These are phyloP conservation scores for Sarocladium strictum DNA, from an alignment of 2,329 filamentous ascomycete genomes.

Conservation along the genomic window DNA sequence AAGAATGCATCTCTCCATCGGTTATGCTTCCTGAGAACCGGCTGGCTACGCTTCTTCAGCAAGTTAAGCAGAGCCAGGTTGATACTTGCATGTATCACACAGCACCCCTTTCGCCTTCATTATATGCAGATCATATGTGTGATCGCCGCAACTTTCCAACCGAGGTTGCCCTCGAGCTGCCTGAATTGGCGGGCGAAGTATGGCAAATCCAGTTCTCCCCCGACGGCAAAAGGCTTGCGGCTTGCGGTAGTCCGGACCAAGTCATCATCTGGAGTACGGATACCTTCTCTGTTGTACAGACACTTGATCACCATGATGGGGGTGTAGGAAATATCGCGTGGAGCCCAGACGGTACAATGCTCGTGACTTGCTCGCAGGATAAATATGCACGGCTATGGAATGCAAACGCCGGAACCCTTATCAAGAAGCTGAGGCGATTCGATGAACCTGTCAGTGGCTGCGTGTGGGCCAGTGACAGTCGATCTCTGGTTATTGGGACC, in stretches of 20 bases:
- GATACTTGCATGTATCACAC: constrained; percentile 86
- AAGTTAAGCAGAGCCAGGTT: constrained; percentile 81
- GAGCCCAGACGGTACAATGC: constrained; percentile 84
- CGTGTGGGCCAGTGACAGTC: constrained; percentile 77
- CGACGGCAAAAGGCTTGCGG: constrained; percentile 75
- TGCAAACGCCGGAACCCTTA: constrained; percentile 54
- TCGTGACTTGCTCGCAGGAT: constrained; percentile 79
- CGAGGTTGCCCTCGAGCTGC: constrained; percentile 63
- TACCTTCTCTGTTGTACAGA: constrained; percentile 59
- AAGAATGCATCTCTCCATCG: constrained; percentile 86
- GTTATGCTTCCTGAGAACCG: constrained; percentile 96
- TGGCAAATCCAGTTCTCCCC: constrained; percentile 92
- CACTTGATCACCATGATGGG: constrained; percentile 57
- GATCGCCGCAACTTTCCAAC: constrained; percentile 75
- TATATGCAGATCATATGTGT: constrained; percentile 86
- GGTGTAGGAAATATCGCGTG: constrained; percentile 79
- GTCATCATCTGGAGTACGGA: constrained; percentile 79
- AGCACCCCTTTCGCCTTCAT: constrained; percentile 66
- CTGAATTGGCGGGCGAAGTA: constrained; percentile 72
- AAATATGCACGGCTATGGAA: constrained; percentile 72
- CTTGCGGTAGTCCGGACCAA: constrained; percentile 67
- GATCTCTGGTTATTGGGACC: constrained; percentile 72
- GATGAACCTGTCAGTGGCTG: constrained; percentile 83
- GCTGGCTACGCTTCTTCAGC: constrained; percentile 71
- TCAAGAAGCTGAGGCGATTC: constrained; percentile 63